These are phyloP conservation scores for Eucalyptus urophylla DNA, from an alignment of 345 rosid genomes.

Conservation along the genomic window DNA sequence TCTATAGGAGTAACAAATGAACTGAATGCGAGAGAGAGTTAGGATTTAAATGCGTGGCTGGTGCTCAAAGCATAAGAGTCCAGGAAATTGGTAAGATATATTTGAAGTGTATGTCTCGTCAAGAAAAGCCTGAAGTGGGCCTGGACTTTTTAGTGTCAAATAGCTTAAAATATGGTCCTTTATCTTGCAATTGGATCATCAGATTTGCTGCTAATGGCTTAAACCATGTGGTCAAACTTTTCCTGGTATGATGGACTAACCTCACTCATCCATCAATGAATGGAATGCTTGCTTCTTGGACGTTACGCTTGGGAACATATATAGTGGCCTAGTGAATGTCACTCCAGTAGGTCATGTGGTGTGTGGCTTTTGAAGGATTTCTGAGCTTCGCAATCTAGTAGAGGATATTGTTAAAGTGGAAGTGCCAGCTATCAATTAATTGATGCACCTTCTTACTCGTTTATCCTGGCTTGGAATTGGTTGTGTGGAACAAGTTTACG, in stretches of 20 bases:
- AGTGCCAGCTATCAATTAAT: not conserved
- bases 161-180: not conserved
- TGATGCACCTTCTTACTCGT: not conserved
- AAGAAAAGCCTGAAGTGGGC: not conserved
- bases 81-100: not conserved
- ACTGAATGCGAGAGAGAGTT: not conserved
- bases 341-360: not conserved
- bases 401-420: not conserved
- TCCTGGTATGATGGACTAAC: not conserved
- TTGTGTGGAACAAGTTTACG: not conserved
- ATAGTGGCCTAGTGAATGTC: not conserved
- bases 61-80: not conserved
- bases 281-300: not conserved
- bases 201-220: not conserved
- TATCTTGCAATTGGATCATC: not conserved
- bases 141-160: not conserved
- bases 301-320: not conserved
- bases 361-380: not conserved
- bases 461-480: not conserved
- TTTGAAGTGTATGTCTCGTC: not conserved
- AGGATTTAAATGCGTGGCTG: not conserved
- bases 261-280: not conserved
- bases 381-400: not conserved
- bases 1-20: not conserved
- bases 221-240: not conserved